phyloP scores from a whole-genome alignment of 2,329 filamentous ascomycete species.

The Diaporthe vexans region DNA sequence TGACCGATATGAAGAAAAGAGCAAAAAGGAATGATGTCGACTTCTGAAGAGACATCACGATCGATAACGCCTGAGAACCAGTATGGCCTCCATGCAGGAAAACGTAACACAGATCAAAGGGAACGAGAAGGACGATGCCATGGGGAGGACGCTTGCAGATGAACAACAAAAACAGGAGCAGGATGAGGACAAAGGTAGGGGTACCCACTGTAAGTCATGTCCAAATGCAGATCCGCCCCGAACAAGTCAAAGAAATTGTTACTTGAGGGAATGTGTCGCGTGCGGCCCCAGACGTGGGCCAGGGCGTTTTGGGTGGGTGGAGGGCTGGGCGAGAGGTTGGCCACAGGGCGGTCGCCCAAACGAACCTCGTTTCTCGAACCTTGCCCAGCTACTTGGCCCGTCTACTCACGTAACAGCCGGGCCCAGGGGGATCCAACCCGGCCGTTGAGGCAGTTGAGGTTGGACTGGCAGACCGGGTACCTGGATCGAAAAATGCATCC shows the following conservation, averaged over 20 bases:
- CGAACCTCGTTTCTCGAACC: conserved; percentile 28
- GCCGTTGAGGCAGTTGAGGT: conserved; percentile 17
- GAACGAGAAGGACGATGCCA: conserved; percentile 16
- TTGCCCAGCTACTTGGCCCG: conserved; percentile 29
- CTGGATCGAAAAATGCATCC: conserved; percentile 20
- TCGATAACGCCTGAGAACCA: conserved; percentile 28
- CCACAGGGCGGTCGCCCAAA: conserved; percentile 1
- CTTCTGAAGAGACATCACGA: conserved; percentile 32
- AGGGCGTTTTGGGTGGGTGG: conserved; percentile 27
- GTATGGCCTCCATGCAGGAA: conserved; percentile 30
- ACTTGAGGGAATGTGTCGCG: conserved; percentile 31
- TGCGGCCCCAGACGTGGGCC: conserved; percentile 29
- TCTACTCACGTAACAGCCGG: conserved; percentile 18
- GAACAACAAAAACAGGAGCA: conserved; percentile 5
- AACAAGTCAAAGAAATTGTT: conserved; percentile 32
- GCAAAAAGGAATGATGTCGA: conserved; percentile 26
- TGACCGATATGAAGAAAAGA: conserved; percentile 25
- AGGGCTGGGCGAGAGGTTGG: conserved; percentile 6
- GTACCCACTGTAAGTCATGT: conserved; percentile 22
- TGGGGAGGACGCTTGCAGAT: conserved; percentile 16
- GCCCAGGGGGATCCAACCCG: background rate
- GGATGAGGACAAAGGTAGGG: conserved; percentile 23
- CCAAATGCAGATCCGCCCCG: conserved; percentile 32
- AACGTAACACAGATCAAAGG: conserved; percentile 13
- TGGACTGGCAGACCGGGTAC: background rate